Conservation (phyloP, 2,329 filamentous ascomycete species). For the Sordariomycetes sp. region DNA sequence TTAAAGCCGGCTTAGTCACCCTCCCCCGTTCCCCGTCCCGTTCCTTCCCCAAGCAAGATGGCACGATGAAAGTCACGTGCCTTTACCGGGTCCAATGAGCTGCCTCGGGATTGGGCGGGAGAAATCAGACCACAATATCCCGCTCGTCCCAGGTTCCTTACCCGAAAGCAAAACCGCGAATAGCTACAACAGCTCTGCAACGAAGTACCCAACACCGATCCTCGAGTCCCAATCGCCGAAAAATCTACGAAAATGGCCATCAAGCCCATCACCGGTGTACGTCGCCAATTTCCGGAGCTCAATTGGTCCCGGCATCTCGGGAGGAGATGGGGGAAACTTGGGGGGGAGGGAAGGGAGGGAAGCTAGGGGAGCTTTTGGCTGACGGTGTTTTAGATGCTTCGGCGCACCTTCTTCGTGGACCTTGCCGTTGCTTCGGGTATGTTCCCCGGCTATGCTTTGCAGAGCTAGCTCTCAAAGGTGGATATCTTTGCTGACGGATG, state of each 20-base stretch:
- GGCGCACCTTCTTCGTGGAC: background rate
- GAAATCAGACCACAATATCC: constrained; percentile 4
- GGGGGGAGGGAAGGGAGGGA: background rate
- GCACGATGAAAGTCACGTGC: background rate
- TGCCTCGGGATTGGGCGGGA: background rate
- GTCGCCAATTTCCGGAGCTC: constrained; percentile 17
- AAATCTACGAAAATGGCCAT: constrained; percentile 32
- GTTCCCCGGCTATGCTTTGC: background rate
- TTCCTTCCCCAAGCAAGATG: background rate
- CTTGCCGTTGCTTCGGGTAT: background rate
- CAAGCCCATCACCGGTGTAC: constrained; percentile 46
- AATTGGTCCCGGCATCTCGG: constrained; percentile 11
- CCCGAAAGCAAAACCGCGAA: background rate
- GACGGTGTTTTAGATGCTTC: background rate
- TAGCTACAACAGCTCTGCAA: background rate
- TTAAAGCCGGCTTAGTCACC: constrained; percentile 1
- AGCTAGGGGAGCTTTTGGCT: background rate
- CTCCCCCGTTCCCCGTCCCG: background rate
- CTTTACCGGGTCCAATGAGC: background rate
- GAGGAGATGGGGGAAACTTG: background rate
- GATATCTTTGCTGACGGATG: background rate
- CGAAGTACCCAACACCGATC: background rate
- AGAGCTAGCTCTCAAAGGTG: constrained; percentile 16
- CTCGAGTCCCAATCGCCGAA: background rate
- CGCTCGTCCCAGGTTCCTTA: background rate